These are phyloP conservation scores for Aspergillus sp. DNA, from an alignment of 2,329 filamentous ascomycete species.

Conservation along the genomic window DNA sequence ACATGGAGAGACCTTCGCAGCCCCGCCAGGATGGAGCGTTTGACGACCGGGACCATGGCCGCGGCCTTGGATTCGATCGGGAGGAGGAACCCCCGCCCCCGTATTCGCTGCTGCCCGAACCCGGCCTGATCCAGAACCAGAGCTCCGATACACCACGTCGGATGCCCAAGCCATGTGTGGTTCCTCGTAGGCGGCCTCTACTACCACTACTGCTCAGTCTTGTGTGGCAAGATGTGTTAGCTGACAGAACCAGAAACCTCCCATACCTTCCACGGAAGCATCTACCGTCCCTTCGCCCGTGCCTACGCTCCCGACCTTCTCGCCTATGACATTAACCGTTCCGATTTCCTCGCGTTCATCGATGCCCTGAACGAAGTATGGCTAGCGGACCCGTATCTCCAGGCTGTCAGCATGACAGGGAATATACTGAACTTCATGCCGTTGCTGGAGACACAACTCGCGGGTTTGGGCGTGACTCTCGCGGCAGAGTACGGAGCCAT, in stretches of 20 bases:
- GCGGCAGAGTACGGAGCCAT: slow-evolving; percentile 8
- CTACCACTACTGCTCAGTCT: background rate
- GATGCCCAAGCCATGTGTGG: slow-evolving; percentile 6
- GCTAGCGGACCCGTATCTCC: slow-evolving; percentile 43
- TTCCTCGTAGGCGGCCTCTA: slow-evolving; percentile 5
- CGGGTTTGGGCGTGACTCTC: slow-evolving; percentile 10
- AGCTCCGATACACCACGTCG: background rate
- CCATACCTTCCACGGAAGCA: slow-evolving; percentile 8
- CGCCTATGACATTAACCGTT: slow-evolving; percentile 1
- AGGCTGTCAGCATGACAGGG: slow-evolving; percentile 16
- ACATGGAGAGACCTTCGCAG: background rate
- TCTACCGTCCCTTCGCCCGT: slow-evolving; percentile 10
- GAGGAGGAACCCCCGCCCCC: background rate
- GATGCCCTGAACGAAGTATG: slow-evolving; percentile 43
- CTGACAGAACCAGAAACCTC: slow-evolving; percentile 4
- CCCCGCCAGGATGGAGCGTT: background rate
- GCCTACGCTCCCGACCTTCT: slow-evolving; percentile 5
- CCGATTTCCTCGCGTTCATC: slow-evolving; percentile 25
- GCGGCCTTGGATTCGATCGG: background rate
- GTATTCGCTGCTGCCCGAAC: background rate
- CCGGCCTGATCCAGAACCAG: slow-evolving; percentile 5
- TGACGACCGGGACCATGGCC: background rate
- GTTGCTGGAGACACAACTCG: slow-evolving; percentile 15
- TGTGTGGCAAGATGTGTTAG: background rate
- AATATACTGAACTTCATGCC: slow-evolving; percentile 21